Evolutionary conservation across 345 rosid species (phyloP).

Genomic region (Angophora floribunda): DNA sequence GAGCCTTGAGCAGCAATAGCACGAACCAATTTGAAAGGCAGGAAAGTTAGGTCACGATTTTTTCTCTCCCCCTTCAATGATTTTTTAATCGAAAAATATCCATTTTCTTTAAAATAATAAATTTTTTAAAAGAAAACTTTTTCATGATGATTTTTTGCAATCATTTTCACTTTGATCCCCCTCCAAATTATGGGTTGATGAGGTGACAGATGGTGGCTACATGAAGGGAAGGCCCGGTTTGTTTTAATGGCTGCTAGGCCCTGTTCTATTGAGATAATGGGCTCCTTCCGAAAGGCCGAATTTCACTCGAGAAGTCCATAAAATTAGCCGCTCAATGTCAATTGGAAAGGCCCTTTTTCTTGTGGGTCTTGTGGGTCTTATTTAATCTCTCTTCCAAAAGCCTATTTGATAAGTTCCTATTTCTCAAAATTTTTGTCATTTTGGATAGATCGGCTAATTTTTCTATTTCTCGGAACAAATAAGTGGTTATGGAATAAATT

Average conservation of each 20-base stretch:
- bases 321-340: not conserved
- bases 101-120: not conserved
- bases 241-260: not conserved
- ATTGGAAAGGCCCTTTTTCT: not conserved
- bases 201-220: not conserved
- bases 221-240: not conserved
- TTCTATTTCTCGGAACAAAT: too few species aligned
- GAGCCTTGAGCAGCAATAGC: not conserved
- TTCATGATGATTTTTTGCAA: not conserved
- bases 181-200: not conserved
- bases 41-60: not conserved
- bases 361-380: not conserved
- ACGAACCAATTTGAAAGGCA: not conserved
- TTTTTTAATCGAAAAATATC: not conserved
- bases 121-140: not conserved
- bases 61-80: not conserved
- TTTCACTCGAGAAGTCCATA: not conserved
- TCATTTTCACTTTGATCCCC: not conserved
- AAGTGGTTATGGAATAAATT: too few species aligned
- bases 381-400: not conserved
- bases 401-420: too few species aligned
- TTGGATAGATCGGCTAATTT: too few species aligned
- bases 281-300: not conserved
- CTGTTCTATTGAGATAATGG: not conserved
- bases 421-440: too few species aligned